Conservation (phyloP, 345 rosid genomes). For the Excoecaria agallocha region DNA sequence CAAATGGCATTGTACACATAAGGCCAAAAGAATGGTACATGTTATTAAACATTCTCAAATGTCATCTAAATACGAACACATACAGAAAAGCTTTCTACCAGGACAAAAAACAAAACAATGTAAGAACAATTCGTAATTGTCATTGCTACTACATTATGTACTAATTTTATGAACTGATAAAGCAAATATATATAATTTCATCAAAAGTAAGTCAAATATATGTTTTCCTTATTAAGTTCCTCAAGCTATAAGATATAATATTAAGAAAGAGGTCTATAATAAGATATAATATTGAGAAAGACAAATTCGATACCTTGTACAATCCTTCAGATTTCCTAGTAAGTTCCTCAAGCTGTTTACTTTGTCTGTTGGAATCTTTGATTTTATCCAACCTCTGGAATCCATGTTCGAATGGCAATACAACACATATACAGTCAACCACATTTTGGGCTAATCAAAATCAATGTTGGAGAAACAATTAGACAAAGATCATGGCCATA, state of each 20-base stretch:
- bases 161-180: not conserved
- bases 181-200: no score
- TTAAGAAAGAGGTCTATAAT: no score
- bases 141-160: not conserved
- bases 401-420: slow-evolving; percentile 36
- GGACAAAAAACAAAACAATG: not conserved
- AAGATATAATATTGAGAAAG: not conserved
- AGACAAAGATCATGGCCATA: not conserved
- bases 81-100: not conserved
- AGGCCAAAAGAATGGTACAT: not conserved
- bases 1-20: not conserved
- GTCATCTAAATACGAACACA: not conserved
- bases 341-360: slow-evolving; percentile 96
- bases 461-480: not conserved
- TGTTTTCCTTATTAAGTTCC: no score
- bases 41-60: not conserved
- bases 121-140: not conserved
- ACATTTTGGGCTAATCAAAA: not conserved
- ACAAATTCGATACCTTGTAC: slow-evolving; percentile 59
- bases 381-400: slow-evolving; percentile 94
- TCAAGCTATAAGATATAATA: no score
- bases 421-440: not conserved
- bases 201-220: no score
- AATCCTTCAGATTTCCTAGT: slow-evolving; percentile 93
- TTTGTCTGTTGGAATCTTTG: slow-evolving; percentile 84